Base-by-base conservation (phyloP, 257 asterid genomes). In the Buddleja alternifolia region DNA sequence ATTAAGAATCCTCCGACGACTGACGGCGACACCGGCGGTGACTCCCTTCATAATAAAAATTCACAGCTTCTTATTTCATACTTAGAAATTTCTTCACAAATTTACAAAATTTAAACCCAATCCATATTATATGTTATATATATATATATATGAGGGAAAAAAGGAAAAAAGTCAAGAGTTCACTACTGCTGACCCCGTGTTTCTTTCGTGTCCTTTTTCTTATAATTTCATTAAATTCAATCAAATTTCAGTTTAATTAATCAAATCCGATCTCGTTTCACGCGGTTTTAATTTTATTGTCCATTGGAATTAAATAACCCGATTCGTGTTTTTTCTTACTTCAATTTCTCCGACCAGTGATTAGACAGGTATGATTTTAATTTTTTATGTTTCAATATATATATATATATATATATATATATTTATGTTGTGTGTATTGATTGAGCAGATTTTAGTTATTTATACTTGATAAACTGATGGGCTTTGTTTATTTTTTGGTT, bases 151-250 rank as follows among this genome's bases (percentile, higher is more conserved):
- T 67, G 34, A 20, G 36, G 48, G 12, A 37, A 1, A 10, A 42
- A 44, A 44, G 3, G n/a, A n/a, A 46, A 52, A 78, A 78, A 78
- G 81, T 75, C 83, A 75, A 75, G 75, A 65, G 64, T 74, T 75
- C 71, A 72, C 80, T 60, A 16, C 77, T 76, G 82, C 69, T 72
- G 77, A 75, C 74, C 71, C 78, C 84, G 84, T 82, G 84, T 78
- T 66, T 41, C 73, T 78, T 66, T 41, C 73, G 81, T 75, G 75
- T 78, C 77, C 63, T 48, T 61, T 59, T 39, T 73, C 57, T 37
- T 50, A 53, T 24, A 37, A 20, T 41, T 58, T 4, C 78, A 69
- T 73, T 76, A 70, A 60, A 71, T 81, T 81, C 85, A 69, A 45
- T 69, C 61, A 37, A 73, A 1, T 29, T 61, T 69, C 55, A n/a